phyloP scores from a whole-genome alignment of 352 stramenopile species.

The Peronospora belbahrii region DNA sequence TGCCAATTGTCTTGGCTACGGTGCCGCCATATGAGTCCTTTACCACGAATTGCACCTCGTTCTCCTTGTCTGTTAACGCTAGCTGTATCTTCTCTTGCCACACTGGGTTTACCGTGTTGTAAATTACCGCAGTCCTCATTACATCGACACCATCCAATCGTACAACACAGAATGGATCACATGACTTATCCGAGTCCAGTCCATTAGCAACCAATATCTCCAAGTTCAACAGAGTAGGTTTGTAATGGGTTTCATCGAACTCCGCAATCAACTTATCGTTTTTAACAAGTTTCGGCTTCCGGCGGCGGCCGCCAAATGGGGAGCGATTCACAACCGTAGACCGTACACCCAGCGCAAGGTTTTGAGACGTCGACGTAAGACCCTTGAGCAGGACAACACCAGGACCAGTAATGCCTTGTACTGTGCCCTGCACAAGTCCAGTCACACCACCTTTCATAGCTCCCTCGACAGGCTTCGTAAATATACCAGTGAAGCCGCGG shows the following conservation, averaged over 20 bases:
- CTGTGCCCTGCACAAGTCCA: slow-evolving; percentile 65
- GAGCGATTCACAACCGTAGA: slow-evolving; percentile 70
- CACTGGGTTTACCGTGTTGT: slow-evolving; percentile 78
- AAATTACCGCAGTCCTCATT: slow-evolving; percentile 69
- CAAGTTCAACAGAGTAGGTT: slow-evolving; percentile 44
- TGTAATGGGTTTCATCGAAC: slow-evolving; percentile 63
- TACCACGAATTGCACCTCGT: slow-evolving; percentile 69
- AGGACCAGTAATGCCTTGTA: slow-evolving; percentile 73
- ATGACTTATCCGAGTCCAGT: slow-evolving; percentile 64
- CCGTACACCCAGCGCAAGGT: slow-evolving; percentile 62
- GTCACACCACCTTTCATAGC: slow-evolving; percentile 71
- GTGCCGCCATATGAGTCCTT: slow-evolving; percentile 80
- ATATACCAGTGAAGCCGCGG: slow-evolving; percentile 79
- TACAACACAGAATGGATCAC: slow-evolving; percentile 68
- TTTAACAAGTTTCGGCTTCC: slow-evolving; percentile 60
- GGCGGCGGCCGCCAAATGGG: slow-evolving; percentile 65
- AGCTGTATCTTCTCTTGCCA: slow-evolving; percentile 74
- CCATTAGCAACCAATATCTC: slow-evolving; percentile 66
- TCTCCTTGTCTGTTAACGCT: slow-evolving; percentile 39
- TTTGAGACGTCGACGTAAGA: slow-evolving; percentile 80
- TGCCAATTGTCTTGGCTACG: slow-evolving; percentile 72
- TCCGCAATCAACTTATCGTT: slow-evolving; percentile 63
- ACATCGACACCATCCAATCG: slow-evolving; percentile 60
- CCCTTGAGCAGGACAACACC: slow-evolving; percentile 73
- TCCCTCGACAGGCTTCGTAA: slow-evolving; percentile 82